Percentiles rank a stretch among this genome's conserved stretches.
phyloP scores from a whole-genome alignment of 2,329 filamentous ascomycete species.

The Alternaria brassicicola region DNA sequence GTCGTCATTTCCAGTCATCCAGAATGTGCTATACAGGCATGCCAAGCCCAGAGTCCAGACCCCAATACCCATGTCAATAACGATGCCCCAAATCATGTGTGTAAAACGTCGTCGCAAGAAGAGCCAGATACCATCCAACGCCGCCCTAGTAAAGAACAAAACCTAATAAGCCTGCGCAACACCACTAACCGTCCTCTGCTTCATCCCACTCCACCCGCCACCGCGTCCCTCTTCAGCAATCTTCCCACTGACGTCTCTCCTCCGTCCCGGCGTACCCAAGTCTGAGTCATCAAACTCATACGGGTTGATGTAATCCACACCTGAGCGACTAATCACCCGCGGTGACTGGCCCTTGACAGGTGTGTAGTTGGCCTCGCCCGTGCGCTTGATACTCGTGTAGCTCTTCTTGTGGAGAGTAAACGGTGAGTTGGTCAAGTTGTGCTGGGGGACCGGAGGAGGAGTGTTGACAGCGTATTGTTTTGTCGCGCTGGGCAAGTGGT shows the following conservation, averaged over 20 bases:
- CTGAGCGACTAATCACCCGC: conserved; percentile 55
- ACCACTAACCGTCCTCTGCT: conserved; percentile 51
- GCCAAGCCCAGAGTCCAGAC: neutral
- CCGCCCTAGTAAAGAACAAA: neutral
- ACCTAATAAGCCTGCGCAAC: conserved; percentile 25
- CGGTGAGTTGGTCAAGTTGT: conserved; percentile 26
- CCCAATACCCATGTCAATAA: neutral
- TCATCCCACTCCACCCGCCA: conserved; percentile 43
- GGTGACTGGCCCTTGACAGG: conserved; percentile 44
- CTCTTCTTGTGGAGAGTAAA: conserved; percentile 43
- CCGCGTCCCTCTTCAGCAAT: conserved; percentile 72
- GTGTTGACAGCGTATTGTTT: conserved; percentile 41
- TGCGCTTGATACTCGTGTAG: conserved; percentile 41
- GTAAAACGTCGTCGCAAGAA: neutral
- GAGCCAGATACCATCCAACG: neutral
- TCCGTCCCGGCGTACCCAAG: conserved; percentile 37
- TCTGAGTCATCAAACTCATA: conserved; percentile 41
- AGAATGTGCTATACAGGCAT: neutral
- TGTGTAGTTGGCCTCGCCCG: conserved; percentile 39
- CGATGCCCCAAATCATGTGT: neutral
- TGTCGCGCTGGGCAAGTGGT: conserved; percentile 34
- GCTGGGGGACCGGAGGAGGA: conserved; percentile 18
- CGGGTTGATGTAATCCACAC: conserved; percentile 53
- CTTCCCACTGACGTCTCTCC: conserved; percentile 71
- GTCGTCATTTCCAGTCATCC: neutral